Conservation (phyloP, 139 green algal species). For the Eudorina sp. region DNA sequence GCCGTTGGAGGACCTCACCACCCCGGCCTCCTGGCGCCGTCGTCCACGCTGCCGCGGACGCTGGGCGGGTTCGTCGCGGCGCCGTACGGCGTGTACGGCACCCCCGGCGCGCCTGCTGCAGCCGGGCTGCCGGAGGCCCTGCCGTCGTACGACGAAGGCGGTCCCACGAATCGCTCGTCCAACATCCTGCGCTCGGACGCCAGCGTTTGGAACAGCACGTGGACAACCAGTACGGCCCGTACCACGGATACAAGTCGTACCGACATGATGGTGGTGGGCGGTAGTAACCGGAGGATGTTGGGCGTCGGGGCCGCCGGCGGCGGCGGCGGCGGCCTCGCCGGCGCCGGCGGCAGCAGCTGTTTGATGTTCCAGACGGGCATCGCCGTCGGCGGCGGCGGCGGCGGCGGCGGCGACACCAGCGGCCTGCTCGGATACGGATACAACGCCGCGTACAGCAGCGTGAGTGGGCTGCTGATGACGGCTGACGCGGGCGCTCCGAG, state of each 20-base stretch:
- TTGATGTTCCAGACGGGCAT: neutral
- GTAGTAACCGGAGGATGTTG: slow-evolving; percentile 11
- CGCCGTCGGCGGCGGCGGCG: neutral
- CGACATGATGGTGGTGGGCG: neutral
- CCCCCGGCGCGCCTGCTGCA: neutral
- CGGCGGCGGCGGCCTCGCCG: neutral
- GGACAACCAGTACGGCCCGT: neutral
- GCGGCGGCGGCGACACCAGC: slow-evolving; percentile 13
- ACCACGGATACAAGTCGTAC: slow-evolving; percentile 1
- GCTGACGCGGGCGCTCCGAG: neutral
- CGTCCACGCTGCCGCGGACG: neutral
- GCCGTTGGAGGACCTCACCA: too few relatives aligned
- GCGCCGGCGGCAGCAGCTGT: neutral
- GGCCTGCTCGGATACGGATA: neutral
- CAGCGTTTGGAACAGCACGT: slow-evolving; percentile 4
- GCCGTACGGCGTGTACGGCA: neutral
- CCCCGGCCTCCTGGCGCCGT: neutral
- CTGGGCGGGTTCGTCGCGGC: neutral
- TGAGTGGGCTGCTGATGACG: slow-evolving; percentile 31
- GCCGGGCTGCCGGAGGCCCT: neutral
- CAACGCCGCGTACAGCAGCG: slow-evolving; percentile 23
- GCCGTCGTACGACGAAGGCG: neutral
- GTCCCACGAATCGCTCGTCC: neutral
- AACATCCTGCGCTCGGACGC: slow-evolving; percentile 5
- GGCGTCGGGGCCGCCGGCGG: too few relatives aligned